Evolutionary conservation across 2,329 filamentous ascomycete genomes (phyloP).

Genomic region (Blumeriella jaapii): DNA sequence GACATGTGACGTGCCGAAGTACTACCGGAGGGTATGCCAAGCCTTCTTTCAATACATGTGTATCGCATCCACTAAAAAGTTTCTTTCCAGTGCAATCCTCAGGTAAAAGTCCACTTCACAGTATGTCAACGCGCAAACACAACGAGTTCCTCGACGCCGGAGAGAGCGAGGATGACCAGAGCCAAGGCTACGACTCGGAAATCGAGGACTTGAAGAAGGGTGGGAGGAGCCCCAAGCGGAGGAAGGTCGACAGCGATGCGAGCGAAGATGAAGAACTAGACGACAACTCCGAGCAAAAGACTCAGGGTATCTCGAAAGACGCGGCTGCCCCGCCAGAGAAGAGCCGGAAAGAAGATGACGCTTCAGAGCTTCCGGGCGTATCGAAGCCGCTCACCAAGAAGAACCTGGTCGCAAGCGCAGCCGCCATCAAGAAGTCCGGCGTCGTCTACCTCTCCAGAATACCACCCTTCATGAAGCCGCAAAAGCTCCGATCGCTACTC

Average conservation of each 20-base stretch:
- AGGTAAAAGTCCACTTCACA: no score
- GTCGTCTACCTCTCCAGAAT: constrained; percentile 76
- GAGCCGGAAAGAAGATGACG: constrained; percentile 21
- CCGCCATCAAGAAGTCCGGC: constrained; percentile 60
- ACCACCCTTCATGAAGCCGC: constrained; percentile 80
- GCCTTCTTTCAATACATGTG: no score
- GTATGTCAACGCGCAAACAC: constrained; percentile 60
- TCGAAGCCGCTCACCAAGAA: constrained; percentile 50
- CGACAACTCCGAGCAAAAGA: constrained; percentile 6
- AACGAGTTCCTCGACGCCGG: constrained; percentile 59
- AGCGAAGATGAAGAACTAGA: constrained; percentile 28
- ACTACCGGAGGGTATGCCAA: no score
- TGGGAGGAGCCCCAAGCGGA: constrained; percentile 48
- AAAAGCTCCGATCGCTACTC: constrained; percentile 64
- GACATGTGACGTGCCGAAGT: no score
- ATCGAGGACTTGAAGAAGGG: constrained; percentile 54
- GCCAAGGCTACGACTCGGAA: constrained; percentile 55
- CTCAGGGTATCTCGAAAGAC: constrained; percentile 25
- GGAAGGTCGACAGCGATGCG: constrained; percentile 39
- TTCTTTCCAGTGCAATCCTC: no score
- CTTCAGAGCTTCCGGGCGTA: constrained; percentile 34
- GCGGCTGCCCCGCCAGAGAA: constrained; percentile 4
- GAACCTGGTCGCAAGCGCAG: constrained; percentile 54
- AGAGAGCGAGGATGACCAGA: constrained; percentile 40
- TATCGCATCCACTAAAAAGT: no score